Base-by-base conservation (phyloP, 805 yeast species). In the Wickerhamomyces rabaulensis region DNA sequence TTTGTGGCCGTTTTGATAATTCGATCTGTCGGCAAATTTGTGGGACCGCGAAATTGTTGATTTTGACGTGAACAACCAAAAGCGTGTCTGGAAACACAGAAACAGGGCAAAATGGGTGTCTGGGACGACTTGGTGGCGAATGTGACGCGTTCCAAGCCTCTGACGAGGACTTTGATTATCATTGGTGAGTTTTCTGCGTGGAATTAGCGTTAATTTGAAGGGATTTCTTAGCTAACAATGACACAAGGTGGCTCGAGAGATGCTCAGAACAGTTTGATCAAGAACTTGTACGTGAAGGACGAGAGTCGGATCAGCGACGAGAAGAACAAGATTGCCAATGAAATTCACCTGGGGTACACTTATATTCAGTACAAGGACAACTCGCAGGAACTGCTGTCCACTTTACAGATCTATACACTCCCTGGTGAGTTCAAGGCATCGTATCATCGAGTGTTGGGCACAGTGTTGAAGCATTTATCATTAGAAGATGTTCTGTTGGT, bases 271-370 rank as follows among this genome's bases (percentile, higher is more conserved):
- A 29, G 19, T 1, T 42, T 56, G 29, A 55, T 55, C 17, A 40
- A 51, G 27, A 33, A 45, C 17, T 26, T 53, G 9, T 42, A 50
- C 22, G 15, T 42, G 15, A 43, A 46, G 5, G 39, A 39, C 9
- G 47, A 48, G 4, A 27, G 48, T 1, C 44, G 45, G 20, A 27
- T 54, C 16, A 37, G 36, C 6, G 17, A 36, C 7, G 41, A 50
- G 20, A 21, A 8, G 16, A 51, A 48, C 22, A 12, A 8, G 2
- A 42, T 50, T 9, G 50, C 59, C 1, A 54, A 52, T 31, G 40
- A 40, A 2, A 46, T 52, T 36, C 50, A 53, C 17, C 15, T 53
- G 10, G 59, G 56, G 0, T 60, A 58, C 42, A 51, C 58, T 2
- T 57, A 33, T 39, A 43, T 55, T 12, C 46, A 52, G 26, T 57